These are phyloP conservation scores for Pisolithus sp. DNA, from an alignment of 768 basidiomycete species.

Conservation along the genomic window DNA sequence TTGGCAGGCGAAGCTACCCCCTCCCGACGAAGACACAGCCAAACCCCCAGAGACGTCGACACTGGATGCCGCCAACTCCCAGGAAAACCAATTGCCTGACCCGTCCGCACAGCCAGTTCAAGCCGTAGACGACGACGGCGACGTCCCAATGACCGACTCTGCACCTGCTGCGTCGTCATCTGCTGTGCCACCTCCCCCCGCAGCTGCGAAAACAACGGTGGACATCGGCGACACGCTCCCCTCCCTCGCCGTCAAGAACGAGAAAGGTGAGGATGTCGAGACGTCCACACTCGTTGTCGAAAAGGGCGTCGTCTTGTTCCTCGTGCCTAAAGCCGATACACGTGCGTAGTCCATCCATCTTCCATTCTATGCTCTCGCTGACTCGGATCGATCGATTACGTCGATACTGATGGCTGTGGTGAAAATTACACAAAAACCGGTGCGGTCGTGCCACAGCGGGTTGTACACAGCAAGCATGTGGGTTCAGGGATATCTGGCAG, in stretches of 20 bases:
- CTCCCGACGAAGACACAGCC: slow-evolving; percentile 4
- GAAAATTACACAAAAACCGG: too few relatives aligned
- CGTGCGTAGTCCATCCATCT: slow-evolving; percentile 40
- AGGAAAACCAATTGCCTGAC: too few relatives aligned
- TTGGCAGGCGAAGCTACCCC: slow-evolving; percentile 16
- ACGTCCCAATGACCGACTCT: slow-evolving; percentile 5
- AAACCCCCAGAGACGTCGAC: not conserved
- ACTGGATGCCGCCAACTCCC: too few relatives aligned
- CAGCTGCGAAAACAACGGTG: slow-evolving; percentile 29
- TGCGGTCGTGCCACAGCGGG: slow-evolving; percentile 46
- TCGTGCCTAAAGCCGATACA: slow-evolving; percentile 82
- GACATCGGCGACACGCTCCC: slow-evolving; percentile 75
- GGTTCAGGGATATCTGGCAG: slow-evolving; percentile 77
- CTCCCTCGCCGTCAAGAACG: slow-evolving; percentile 71
- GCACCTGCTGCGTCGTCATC: slow-evolving; percentile 7
- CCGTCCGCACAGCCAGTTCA: not conserved
- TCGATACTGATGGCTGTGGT: slow-evolving; percentile 17
- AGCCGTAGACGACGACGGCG: not conserved
- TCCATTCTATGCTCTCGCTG: not conserved
- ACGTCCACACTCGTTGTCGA: slow-evolving; percentile 57
- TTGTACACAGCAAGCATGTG: slow-evolving; percentile 90
- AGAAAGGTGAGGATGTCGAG: slow-evolving; percentile 75
- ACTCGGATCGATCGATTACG: too few relatives aligned
- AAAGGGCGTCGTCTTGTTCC: slow-evolving; percentile 74
- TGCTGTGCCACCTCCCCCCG: not conserved